phyloP scores from a whole-genome alignment of 2,329 filamentous ascomycete genomes.

The Samsoniella hepiali region DNA sequence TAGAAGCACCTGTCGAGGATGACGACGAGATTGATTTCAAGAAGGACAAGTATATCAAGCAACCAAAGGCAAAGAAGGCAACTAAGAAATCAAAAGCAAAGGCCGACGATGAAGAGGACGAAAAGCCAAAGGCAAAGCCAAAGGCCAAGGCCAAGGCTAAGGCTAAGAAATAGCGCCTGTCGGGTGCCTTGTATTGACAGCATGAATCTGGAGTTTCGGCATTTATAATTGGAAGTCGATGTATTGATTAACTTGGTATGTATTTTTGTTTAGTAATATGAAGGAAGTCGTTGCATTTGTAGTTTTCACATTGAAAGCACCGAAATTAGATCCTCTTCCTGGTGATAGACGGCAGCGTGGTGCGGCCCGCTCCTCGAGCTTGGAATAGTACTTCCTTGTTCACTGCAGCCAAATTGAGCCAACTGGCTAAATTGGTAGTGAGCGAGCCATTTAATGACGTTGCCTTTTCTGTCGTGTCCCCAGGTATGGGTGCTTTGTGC shows the following conservation, averaged over 20 bases:
- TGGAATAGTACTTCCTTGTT: too few relatives aligned
- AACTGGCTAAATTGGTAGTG: too few relatives aligned
- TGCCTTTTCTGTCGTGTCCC: too few relatives aligned
- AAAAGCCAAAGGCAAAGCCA: conserved; percentile 52
- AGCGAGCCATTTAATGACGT: too few relatives aligned
- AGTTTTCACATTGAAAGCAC: too few relatives aligned
- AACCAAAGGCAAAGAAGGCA: conserved; percentile 68
- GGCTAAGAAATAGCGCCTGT: conserved; percentile 8
- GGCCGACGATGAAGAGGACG: conserved; percentile 48
- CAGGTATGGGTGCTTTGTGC: too few relatives aligned
- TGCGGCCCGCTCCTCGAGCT: too few relatives aligned
- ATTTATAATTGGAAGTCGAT: neutral
- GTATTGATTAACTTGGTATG: neutral
- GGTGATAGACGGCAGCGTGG: too few relatives aligned
- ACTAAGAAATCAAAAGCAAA: conserved; percentile 42
- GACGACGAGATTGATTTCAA: conserved; percentile 79
- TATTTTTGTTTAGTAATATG: neutral
- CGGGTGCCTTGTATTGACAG: neutral
- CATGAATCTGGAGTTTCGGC: conserved; percentile 3
- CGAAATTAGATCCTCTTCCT: too few relatives aligned
- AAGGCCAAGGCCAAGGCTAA: conserved; percentile 45
- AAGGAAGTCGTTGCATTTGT: neutral
- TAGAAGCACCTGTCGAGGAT: conserved; percentile 60
- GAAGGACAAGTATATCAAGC: conserved; percentile 95
- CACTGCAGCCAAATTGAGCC: too few relatives aligned